Percentiles rank a stretch among this genome's conserved stretches.
Conservation (phyloP, 495 filamentous ascomycete genomes). For the Hypoxylon subgilvum region DNA sequence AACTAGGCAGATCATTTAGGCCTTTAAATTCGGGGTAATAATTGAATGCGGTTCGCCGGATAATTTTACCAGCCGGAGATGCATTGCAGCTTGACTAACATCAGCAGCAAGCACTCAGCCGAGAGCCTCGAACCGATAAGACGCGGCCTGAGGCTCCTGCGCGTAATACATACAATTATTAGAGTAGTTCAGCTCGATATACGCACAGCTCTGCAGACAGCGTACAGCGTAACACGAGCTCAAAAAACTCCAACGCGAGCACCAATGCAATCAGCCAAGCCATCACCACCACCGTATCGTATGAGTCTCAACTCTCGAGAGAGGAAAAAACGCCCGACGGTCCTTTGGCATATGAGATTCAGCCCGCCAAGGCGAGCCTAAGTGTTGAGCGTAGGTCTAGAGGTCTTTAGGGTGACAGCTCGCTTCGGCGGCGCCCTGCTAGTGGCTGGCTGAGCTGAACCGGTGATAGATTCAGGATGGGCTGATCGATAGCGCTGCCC, state of each 20-base stretch:
- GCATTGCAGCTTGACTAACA: no score
- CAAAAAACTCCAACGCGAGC: slow-evolving; percentile 4
- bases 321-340: slow-evolving; percentile 13
- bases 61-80: no score
- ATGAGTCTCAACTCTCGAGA: no score
- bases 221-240: neutral
- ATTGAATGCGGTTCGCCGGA: no score
- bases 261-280: no score
- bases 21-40: no score
- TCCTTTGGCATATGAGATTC: slow-evolving; percentile 5
- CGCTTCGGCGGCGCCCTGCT: slow-evolving; percentile 10
- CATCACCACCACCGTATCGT: neutral
- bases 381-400: slow-evolving; percentile 3
- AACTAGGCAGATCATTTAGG: no score
- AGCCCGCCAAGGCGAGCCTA: slow-evolving; percentile 27
- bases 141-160: neutral
- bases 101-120: neutral
- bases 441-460: slow-evolving; percentile 21
- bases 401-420: slow-evolving; percentile 10
- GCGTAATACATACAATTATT: no score
- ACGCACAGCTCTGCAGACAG: neutral
- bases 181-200: neutral
- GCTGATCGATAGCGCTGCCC: slow-evolving; percentile 23
- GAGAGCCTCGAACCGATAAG: neutral
- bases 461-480: slow-evolving; percentile 19